Conservation (phyloP, 768 basidiomycete genomes). For the Brasilioporus rufonigricans region DNA sequence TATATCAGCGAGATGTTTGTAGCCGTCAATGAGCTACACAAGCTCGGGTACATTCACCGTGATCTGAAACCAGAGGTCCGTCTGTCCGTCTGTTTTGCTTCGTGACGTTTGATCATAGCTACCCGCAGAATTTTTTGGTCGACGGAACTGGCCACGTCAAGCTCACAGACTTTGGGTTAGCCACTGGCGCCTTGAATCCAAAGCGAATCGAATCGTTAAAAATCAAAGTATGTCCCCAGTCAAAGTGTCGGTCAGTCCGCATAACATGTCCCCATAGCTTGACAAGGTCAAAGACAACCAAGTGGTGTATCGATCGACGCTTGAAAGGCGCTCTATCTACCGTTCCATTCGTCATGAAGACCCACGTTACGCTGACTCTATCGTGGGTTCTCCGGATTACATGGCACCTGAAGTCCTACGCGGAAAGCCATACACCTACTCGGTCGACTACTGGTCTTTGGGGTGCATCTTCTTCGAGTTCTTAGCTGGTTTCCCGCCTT, state of each 20-base stretch:
- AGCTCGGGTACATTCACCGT: slow-evolving; percentile 96
- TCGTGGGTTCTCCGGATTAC: slow-evolving; percentile 98
- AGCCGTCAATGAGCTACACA: slow-evolving; percentile 90
- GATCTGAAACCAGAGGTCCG: slow-evolving; percentile 95
- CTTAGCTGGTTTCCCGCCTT: slow-evolving; percentile 95
- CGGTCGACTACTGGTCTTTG: slow-evolving; percentile 97
- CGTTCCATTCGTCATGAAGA: slow-evolving; percentile 88
- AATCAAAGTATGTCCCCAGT: slow-evolving; percentile 61
- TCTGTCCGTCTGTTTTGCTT: background rate
- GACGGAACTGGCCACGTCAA: slow-evolving; percentile 97
- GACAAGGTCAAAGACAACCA: slow-evolving; percentile 96
- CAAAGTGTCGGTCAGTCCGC: background rate
- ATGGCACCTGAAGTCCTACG: slow-evolving; percentile 96
- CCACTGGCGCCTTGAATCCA: slow-evolving; percentile 94
- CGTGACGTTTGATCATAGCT: background rate
- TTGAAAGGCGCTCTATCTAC: slow-evolving; percentile 94
- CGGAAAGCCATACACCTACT: slow-evolving; percentile 92
- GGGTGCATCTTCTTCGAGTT: slow-evolving; percentile 99
- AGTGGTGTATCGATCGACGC: slow-evolving; percentile 83
- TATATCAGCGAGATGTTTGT: slow-evolving; percentile 99
- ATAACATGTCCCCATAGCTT: slow-evolving; percentile 50
- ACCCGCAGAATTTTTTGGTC: slow-evolving; percentile 86
- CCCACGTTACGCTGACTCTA: slow-evolving; percentile 92
- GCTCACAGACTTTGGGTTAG: slow-evolving; percentile 95
- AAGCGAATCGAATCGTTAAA: slow-evolving; percentile 92